Conservation (phyloP, 495 filamentous ascomycete genomes). For the Aspergillus leporis region DNA sequence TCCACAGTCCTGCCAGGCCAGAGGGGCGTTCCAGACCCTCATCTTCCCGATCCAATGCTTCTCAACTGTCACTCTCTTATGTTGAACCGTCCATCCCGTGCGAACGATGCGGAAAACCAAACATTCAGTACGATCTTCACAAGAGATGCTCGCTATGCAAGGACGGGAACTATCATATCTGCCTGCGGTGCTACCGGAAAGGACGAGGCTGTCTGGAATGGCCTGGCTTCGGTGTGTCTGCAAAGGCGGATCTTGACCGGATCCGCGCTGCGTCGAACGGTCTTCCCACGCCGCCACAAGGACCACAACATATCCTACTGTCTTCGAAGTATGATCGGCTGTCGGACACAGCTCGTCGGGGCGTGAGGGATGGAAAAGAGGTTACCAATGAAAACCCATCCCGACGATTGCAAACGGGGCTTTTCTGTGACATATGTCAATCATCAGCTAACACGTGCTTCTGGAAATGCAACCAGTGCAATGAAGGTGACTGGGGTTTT, state of each 20-base stretch:
- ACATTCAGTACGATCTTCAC: constrained; percentile 81
- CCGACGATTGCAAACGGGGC: constrained; percentile 69
- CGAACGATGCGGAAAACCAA: constrained; percentile 58
- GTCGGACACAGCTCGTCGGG: constrained; percentile 27
- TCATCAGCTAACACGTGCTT: constrained; percentile 72
- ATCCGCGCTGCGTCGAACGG: constrained; percentile 42
- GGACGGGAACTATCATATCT: constrained; percentile 72
- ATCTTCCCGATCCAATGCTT: constrained; percentile 34
- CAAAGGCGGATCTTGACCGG: constrained; percentile 56
- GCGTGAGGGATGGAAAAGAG: constrained; percentile 27
- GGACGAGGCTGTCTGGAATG: constrained; percentile 76
- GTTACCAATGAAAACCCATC: constrained; percentile 65
- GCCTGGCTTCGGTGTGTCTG: constrained; percentile 71
- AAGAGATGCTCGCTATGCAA: constrained; percentile 72
- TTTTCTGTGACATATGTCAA: constrained; percentile 78
- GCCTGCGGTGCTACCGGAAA: constrained; percentile 71
- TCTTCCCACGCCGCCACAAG: constrained; percentile 38
- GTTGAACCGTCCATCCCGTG: constrained; percentile 73
- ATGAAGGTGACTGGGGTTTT: constrained; percentile 90
- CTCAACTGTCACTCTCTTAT: constrained; percentile 38
- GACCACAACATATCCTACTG: constrained; percentile 64
- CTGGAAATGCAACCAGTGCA: constrained; percentile 82
- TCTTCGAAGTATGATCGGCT: constrained; percentile 69
- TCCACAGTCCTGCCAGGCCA: constrained; percentile 25
- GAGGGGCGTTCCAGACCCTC: constrained; percentile 35